phyloP scores from a whole-genome alignment of 192 early-diverging fungal genomes.

The Coemansia sp. region DNA sequence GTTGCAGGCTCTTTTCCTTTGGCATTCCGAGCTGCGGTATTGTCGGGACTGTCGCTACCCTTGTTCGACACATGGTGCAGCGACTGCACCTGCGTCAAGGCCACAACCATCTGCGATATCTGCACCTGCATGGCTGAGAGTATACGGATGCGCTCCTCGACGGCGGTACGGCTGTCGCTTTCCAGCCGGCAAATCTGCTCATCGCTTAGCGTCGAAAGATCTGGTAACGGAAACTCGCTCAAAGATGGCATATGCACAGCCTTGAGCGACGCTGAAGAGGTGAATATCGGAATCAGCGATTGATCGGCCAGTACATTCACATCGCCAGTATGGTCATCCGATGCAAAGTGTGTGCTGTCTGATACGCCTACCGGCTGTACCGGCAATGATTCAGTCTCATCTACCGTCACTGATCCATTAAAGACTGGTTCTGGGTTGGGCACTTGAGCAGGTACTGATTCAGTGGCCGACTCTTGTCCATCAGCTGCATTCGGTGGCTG shows the following conservation, averaged over 20 bases:
- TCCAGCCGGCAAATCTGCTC: conserved; percentile 60
- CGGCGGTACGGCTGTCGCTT: conserved; percentile 57
- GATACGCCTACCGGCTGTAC: not conserved
- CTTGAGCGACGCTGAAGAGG: not conserved
- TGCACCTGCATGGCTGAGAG: conserved; percentile 62
- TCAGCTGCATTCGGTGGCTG: not conserved
- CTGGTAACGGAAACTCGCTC: conserved; percentile 38
- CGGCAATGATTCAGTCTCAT: not conserved
- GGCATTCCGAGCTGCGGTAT: not conserved
- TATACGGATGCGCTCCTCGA: conserved; percentile 64
- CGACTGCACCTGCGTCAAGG: conserved; percentile 47
- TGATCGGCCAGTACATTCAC: not conserved
- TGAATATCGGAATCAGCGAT: conserved; percentile 32
- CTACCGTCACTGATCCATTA: not conserved
- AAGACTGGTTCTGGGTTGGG: not conserved
- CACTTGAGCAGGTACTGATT: not conserved
- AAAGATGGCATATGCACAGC: conserved; percentile 25
- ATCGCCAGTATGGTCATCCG: not conserved
- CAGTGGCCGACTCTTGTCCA: not conserved
- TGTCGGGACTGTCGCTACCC: not conserved
- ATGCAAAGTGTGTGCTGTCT: not conserved
- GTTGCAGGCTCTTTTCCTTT: conserved; percentile 26
- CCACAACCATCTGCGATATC: conserved; percentile 51
- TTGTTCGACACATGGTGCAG: not conserved
- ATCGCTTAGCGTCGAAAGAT: conserved; percentile 53